Conservation (phyloP, 352 stramenopile genomes). For the Globisporangium cylindrosporum region DNA sequence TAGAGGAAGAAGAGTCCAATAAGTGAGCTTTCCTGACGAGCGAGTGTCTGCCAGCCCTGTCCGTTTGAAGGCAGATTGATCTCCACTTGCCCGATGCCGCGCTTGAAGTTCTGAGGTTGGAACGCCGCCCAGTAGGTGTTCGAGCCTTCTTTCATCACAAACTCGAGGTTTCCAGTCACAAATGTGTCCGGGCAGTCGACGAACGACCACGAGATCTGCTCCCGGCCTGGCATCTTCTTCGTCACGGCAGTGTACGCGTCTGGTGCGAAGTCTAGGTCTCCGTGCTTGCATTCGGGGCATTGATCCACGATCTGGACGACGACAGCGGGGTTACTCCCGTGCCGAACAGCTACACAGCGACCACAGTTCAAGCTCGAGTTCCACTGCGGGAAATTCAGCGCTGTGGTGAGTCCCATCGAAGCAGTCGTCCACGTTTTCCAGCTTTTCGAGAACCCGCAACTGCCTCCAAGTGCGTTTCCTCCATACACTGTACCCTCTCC, state of each 20-base stretch:
- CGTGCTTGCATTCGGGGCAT: constrained; percentile 15
- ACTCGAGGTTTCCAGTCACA: constrained; percentile 12
- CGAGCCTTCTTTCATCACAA: constrained; percentile 16
- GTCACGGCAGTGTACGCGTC: constrained; percentile 8
- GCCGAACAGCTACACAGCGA: constrained; percentile 7
- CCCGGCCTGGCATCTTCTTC: background rate
- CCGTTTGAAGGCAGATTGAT: constrained; percentile 4
- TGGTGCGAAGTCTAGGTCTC: constrained; percentile 12
- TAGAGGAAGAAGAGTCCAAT: constrained; percentile 11
- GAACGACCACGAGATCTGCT: constrained; percentile 14
- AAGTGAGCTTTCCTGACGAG: constrained; percentile 4
- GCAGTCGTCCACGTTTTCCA: constrained; percentile 9
- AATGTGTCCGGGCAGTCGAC: constrained; percentile 14
- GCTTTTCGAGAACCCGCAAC: constrained; percentile 9
- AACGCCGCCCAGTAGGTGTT: constrained; percentile 15
- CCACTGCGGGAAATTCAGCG: constrained; percentile 15
- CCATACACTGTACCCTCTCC: background rate
- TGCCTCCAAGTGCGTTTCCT: background rate
- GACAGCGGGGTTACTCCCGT: constrained; percentile 10
- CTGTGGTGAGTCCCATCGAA: constrained; percentile 12
- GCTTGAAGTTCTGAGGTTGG: constrained; percentile 17
- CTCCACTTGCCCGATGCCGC: constrained; percentile 10
- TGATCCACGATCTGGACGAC: constrained; percentile 13
- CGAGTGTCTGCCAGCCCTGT: constrained; percentile 4
- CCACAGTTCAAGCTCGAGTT: constrained; percentile 14